Evolutionary conservation across 1,139 yeast species (phyloP).

Genomic region (Taiozyma sp.): DNA sequence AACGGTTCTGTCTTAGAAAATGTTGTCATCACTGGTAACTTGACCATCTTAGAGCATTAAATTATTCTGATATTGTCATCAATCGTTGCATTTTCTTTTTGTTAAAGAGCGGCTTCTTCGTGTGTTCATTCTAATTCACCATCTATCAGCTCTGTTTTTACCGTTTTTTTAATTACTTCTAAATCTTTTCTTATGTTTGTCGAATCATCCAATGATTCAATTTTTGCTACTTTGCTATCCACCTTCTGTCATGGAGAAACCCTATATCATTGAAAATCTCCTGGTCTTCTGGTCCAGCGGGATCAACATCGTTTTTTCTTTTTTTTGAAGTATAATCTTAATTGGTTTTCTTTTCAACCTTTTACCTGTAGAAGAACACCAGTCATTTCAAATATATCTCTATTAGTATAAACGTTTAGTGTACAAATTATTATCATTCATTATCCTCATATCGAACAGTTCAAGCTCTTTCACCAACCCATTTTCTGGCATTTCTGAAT

Average conservation of each 20-base stretch:
- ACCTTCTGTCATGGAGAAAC: neutral
- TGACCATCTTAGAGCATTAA: slow-evolving; percentile 90
- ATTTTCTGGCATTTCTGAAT: slow-evolving; percentile 88
- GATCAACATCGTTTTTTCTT: neutral
- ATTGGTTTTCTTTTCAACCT: neutral
- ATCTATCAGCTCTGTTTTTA: neutral
- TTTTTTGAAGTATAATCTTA: neutral
- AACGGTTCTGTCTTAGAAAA: slow-evolving; percentile 92
- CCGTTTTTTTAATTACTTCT: neutral
- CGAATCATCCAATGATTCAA: neutral
- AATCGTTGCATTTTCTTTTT: neutral
- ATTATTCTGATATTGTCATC: neutral
- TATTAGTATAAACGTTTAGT: neutral
- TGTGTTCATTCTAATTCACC: neutral
- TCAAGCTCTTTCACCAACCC: slow-evolving; percentile 56
- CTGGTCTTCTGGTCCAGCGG: neutral
- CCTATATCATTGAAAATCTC: neutral
- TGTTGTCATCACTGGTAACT: slow-evolving; percentile 95
- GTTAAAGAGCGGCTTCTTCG: neutral
- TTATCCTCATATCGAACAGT: neutral
- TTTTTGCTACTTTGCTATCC: neutral
- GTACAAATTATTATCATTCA: neutral
- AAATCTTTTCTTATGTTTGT: neutral
- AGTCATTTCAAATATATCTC: neutral
- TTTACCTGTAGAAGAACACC: neutral